Evolutionary conservation across 441 rosid genomes (phyloP), one percentile per base, ranked within the genome.

Genomic region (Aleurites moluccanus): DNA sequence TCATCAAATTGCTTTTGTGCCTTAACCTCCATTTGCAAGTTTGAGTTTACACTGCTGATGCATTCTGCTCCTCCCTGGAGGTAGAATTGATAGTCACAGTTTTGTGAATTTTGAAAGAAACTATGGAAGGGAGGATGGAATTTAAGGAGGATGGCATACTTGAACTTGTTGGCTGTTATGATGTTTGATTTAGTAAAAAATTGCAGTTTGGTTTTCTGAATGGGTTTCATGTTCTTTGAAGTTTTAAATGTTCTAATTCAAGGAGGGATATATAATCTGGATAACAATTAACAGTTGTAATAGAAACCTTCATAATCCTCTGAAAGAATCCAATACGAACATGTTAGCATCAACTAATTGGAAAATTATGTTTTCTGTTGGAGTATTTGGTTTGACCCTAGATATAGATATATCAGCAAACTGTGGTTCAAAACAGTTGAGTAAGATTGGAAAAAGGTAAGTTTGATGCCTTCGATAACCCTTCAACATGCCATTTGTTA

Each of bases 51-150:
- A 56, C 23, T 18, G 18, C 3, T 21, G n/a, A 11, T 53, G 3
- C 40, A 52, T 33, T 68, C 40, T 42, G 47, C 60, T 68, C 3
- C 25, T 7, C 35, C 16, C 20, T 47, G 61, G 15, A 10, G 14
- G 77, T 74, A 40, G 72, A 42, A 44, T 53, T 15, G 23, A 20
- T 53, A 21, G 35, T 53, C 30, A 59, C 60, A 45, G 28, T 66
- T 40, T 67, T 33, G 20, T 52, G 40, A 60, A 27, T 75, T 44
- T 1, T 50, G 44, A 23, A 70, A 53, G 70, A 67, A 57, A 52
- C 11, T 40, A 52, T 9, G n/a, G 23, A 27, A 75, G 42, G 27
- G 28, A 45, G 14, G 52, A 50, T 42, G 52, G 9, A 50, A 28
- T 25, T 23, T 15, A 23, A 33, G 18, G 33, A 47, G 62, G 53